These are phyloP conservation scores for Wallacemonas rigidus DNA, from an alignment of 208 protist genomes.

Conservation along the genomic window DNA sequence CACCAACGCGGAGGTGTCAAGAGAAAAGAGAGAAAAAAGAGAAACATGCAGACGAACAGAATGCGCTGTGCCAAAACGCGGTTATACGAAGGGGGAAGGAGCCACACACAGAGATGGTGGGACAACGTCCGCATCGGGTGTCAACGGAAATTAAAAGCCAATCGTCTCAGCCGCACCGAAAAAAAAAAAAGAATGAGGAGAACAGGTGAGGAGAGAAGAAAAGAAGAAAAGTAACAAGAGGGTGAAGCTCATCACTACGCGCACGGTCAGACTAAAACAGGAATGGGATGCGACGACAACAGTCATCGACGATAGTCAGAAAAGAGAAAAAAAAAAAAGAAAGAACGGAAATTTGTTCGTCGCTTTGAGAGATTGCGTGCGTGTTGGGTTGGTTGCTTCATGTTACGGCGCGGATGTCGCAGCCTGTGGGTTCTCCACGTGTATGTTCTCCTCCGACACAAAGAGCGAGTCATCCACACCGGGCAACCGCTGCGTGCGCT, in stretches of 20 bases:
- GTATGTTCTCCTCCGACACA: constrained; percentile 10
- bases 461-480: constrained; percentile 11
- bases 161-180: not conserved
- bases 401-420: not conserved
- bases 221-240: constrained; percentile 11
- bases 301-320: not conserved
- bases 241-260: too few relatives aligned
- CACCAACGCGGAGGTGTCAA: too few relatives aligned
- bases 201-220: constrained; percentile 17
- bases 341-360: not conserved
- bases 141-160: too few relatives aligned
- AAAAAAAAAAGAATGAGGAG: constrained; percentile 20
- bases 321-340: constrained; percentile 18
- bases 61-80: too few relatives aligned
- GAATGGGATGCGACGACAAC: too few relatives aligned
- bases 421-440: not conserved
- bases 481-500: not conserved
- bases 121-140: too few relatives aligned
- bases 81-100: too few relatives aligned
- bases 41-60: too few relatives aligned
- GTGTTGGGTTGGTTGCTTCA: not conserved
- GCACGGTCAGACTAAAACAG: too few relatives aligned
- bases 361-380: too few relatives aligned
- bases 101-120: too few relatives aligned
- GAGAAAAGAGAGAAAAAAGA: too few relatives aligned